Percentiles rank a stretch among this genome's conserved stretches.
Evolutionary conservation across 2,329 filamentous ascomycete genomes (phyloP).

Genomic region (Nigrograna mackinnonii): DNA sequence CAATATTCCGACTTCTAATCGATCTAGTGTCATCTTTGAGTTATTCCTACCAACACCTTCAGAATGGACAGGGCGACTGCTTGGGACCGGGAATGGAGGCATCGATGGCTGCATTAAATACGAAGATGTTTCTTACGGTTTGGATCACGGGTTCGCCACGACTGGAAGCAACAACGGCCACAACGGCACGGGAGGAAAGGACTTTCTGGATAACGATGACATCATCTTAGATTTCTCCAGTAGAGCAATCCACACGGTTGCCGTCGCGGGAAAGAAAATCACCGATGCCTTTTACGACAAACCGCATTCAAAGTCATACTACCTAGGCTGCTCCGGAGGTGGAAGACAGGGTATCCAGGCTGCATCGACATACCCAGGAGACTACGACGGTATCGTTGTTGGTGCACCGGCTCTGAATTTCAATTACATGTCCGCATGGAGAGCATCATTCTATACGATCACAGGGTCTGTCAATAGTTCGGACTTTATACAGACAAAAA

Average conservation of each 20-base stretch:
- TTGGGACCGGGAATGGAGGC: constrained; percentile 47
- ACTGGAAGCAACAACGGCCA: constrained; percentile 47
- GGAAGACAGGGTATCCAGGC: constrained; percentile 35
- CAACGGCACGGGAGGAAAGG: constrained; percentile 46
- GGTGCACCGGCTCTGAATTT: constrained; percentile 35
- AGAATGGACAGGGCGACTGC: constrained; percentile 43
- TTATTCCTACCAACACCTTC: constrained; percentile 2
- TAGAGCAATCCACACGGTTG: constrained; percentile 44
- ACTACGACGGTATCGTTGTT: constrained; percentile 39
- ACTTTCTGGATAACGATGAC: constrained; percentile 50
- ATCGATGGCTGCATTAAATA: constrained; percentile 46
- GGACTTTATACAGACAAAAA: constrained; percentile 19
- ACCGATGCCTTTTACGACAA: constrained; percentile 41
- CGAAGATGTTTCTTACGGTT: constrained; percentile 42
- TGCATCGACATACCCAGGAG: constrained; percentile 30
- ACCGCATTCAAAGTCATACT: constrained; percentile 42
- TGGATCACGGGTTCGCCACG: constrained; percentile 40
- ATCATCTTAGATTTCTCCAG: constrained; percentile 54
- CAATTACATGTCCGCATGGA: constrained; percentile 31
- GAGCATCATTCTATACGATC: constrained; percentile 33
- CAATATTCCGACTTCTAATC: constrained; percentile 42
- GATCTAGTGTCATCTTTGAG: background rate
- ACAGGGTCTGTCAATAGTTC: constrained; percentile 22
- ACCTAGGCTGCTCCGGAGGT: constrained; percentile 37
- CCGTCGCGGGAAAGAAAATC: constrained; percentile 42